Conservation (phyloP, 352 stramenopile genomes). For the Phytophthora palmivora region DNA sequence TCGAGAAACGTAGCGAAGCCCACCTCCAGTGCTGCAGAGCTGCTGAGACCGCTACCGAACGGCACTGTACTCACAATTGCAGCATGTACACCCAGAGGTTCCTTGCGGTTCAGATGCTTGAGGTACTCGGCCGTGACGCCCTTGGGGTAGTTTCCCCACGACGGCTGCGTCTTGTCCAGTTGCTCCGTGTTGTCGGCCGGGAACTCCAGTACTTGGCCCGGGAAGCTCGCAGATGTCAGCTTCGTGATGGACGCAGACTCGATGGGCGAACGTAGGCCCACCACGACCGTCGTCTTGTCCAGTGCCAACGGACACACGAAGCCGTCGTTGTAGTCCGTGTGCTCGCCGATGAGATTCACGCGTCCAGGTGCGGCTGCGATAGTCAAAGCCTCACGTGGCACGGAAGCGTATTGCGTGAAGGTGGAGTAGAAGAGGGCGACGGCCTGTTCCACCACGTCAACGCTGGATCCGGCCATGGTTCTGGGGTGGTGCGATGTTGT, state of each 20-base stretch:
- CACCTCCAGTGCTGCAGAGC: slow-evolving; percentile 93
- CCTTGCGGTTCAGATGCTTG: slow-evolving; percentile 45
- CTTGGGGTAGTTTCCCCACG: slow-evolving; percentile 95
- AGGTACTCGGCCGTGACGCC: slow-evolving; percentile 94
- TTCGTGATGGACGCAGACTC: slow-evolving; percentile 34
- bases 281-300: slow-evolving; percentile 90
- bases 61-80: slow-evolving; percentile 92
- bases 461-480: too few species aligned
- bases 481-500: too few species aligned
- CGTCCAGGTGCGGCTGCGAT: slow-evolving; percentile 89
- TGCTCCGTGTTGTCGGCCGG: slow-evolving; percentile 56
- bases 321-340: slow-evolving; percentile 97
- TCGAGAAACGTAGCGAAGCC: slow-evolving; percentile 94
- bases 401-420: slow-evolving; percentile 45
- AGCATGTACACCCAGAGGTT: slow-evolving; percentile 78
- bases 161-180: slow-evolving; percentile 51
- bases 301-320: slow-evolving; percentile 96
- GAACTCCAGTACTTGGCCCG: slow-evolving; percentile 57
- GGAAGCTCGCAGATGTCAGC: slow-evolving; percentile 70
- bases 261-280: slow-evolving; percentile 52
- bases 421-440: slow-evolving; percentile 67
- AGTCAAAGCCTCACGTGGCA: slow-evolving; percentile 52
- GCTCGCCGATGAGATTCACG: slow-evolving; percentile 97
- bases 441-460: too few species aligned
- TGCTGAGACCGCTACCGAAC: slow-evolving; percentile 93